These are phyloP conservation scores for Trichoderma hamatum DNA, from an alignment of 2,329 filamentous ascomycete genomes.

Conservation along the genomic window DNA sequence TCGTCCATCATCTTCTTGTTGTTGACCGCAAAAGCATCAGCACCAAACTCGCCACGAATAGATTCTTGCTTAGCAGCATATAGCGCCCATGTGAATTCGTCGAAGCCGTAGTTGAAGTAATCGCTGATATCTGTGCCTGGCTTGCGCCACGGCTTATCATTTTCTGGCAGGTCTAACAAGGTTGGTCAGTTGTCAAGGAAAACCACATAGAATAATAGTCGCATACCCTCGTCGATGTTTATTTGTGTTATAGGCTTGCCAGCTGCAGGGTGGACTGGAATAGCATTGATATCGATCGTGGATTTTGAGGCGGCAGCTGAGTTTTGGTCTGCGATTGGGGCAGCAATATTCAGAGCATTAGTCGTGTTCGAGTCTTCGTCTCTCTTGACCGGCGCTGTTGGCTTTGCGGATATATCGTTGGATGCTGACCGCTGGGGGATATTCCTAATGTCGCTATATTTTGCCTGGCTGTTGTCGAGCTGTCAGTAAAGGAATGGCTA, in stretches of 20 bases:
- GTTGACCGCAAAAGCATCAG: slow-evolving; percentile 63
- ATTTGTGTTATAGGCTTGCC: slow-evolving; percentile 81
- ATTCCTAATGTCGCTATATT: slow-evolving; percentile 67
- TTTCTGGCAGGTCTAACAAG: slow-evolving; percentile 65
- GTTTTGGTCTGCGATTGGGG: slow-evolving; percentile 55
- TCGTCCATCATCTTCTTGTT: slow-evolving; percentile 81
- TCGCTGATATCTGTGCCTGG: slow-evolving; percentile 94
- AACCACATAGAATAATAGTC: slow-evolving; percentile 3
- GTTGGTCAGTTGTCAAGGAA: slow-evolving; percentile 13
- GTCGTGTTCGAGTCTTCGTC: slow-evolving; percentile 45
- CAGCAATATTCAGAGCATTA: slow-evolving; percentile 38
- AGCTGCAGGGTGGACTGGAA: slow-evolving; percentile 74
- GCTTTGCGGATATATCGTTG: slow-evolving; percentile 53
- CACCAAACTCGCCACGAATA: slow-evolving; percentile 74
- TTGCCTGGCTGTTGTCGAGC: slow-evolving; percentile 52
- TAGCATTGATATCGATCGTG: slow-evolving; percentile 80
- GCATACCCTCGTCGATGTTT: slow-evolving; percentile 68
- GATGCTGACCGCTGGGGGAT: slow-evolving; percentile 63
- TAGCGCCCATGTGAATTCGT: slow-evolving; percentile 96
- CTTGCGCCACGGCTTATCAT: slow-evolving; percentile 92
- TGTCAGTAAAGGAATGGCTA: background rate
- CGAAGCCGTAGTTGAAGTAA: slow-evolving; percentile 99
- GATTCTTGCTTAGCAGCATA: slow-evolving; percentile 88
- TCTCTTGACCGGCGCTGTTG: slow-evolving; percentile 49
- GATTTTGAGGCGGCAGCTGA: slow-evolving; percentile 74